These are phyloP conservation scores for Plenodomus tracheiphilus DNA, from an alignment of 2,329 filamentous ascomycete genomes.

Conservation along the genomic window DNA sequence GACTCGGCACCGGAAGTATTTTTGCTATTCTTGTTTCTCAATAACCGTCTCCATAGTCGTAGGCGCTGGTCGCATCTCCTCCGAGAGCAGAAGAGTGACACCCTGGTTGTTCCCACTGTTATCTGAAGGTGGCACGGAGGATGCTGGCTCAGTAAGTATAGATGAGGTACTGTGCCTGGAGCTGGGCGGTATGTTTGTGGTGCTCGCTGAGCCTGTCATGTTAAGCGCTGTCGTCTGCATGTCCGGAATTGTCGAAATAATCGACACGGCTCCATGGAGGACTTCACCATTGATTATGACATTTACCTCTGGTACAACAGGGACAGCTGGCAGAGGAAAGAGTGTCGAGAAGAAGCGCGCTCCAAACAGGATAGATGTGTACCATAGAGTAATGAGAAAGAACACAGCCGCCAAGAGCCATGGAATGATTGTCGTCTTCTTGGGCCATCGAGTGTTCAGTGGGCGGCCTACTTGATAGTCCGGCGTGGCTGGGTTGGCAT, in stretches of 20 bases:
- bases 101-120: slow-evolving; percentile 4
- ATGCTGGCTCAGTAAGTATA: not conserved
- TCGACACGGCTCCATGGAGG: slow-evolving; percentile 1
- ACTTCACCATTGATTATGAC: slow-evolving; percentile 19
- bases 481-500: slow-evolving; percentile 3
- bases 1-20: not conserved
- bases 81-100: not conserved
- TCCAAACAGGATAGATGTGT: slow-evolving; percentile 24
- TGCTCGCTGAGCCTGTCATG: not conserved
- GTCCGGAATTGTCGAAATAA: not conserved
- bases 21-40: slow-evolving; percentile 1
- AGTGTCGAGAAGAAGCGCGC: slow-evolving; percentile 18
- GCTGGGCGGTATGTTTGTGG: not conserved
- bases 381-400: slow-evolving; percentile 27
- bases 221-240: not conserved
- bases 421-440: slow-evolving; percentile 19
- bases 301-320: slow-evolving; percentile 16
- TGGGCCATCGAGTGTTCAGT: slow-evolving; percentile 5
- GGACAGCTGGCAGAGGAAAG: slow-evolving; percentile 7
- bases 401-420: slow-evolving; percentile 30
- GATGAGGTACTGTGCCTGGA: slow-evolving; percentile 1
- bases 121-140: not conserved
- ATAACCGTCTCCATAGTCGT: slow-evolving; percentile 8
- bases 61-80: slow-evolving; percentile 1
- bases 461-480: slow-evolving; percentile 1